Conservation (phyloP, 805 yeast species). For the Kuraishia hungarica region DNA sequence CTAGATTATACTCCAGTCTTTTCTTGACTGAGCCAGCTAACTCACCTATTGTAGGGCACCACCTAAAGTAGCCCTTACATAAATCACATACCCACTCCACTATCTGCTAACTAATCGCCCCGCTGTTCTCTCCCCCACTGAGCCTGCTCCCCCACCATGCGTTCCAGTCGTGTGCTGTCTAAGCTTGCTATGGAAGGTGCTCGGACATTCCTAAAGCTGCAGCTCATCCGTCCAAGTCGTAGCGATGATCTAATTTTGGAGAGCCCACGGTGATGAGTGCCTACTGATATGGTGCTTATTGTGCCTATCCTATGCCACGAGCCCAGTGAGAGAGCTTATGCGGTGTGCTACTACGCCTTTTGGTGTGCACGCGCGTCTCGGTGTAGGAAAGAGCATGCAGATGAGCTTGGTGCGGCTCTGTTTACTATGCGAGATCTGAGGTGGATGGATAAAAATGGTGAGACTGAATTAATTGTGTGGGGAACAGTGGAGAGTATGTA, state of each 20-base stretch:
- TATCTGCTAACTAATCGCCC: background rate
- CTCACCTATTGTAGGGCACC: no score
- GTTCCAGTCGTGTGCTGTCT: background rate
- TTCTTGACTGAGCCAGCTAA: no score
- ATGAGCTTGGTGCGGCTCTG: background rate
- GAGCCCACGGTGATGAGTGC: no score
- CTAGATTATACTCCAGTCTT: no score
- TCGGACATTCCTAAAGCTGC: background rate
- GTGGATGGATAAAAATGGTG: conserved; percentile 1
- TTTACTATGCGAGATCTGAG: background rate
- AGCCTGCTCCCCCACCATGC: background rate
- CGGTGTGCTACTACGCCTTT: no score
- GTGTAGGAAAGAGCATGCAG: background rate
- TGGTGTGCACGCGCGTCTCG: background rate
- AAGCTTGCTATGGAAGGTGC: background rate
- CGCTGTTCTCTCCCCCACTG: background rate
- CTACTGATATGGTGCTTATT: no score
- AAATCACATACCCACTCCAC: no score
- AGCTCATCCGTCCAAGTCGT: no score
- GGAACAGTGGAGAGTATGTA: background rate
- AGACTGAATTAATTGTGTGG: background rate
- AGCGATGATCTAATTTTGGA: no score
- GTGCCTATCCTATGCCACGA: no score
- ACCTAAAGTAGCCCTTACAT: no score
- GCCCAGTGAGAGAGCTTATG: no score